Evolutionary conservation across 2,329 filamentous ascomycete genomes (phyloP).

Genomic region (Escovopsis weberi): DNA sequence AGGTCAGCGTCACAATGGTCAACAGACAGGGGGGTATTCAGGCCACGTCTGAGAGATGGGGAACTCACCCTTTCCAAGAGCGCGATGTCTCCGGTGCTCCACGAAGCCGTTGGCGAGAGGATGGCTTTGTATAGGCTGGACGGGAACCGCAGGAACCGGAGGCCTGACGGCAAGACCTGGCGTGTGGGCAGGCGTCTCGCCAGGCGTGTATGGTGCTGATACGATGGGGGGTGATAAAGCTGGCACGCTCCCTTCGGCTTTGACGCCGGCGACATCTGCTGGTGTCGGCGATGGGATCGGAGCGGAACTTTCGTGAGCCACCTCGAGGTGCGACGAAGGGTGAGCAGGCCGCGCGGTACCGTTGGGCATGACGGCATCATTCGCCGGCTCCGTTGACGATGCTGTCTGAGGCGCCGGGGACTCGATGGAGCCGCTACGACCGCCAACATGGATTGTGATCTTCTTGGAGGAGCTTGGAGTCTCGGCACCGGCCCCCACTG

Average conservation of each 20-base stretch:
- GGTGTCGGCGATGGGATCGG: conserved; percentile 31
- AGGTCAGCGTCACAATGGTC: conserved; percentile 10
- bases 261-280: conserved; percentile 19
- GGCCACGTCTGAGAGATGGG: not conserved
- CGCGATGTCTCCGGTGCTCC: conserved; percentile 24
- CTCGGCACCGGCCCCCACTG: conserved; percentile 15
- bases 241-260: conserved; percentile 20
- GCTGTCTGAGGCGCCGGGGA: conserved; percentile 32
- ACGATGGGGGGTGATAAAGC: conserved; percentile 13
- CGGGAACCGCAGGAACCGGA: conserved; percentile 6
- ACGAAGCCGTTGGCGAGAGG: conserved; percentile 18
- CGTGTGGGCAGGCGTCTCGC: conserved; percentile 8
- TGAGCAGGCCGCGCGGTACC: conserved; percentile 1
- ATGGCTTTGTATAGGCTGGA: conserved; percentile 12
- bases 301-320: conserved; percentile 24
- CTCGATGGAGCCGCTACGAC: conserved; percentile 37
- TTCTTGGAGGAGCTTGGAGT: conserved; percentile 38
- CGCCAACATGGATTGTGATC: conserved; percentile 58
- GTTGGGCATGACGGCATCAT: conserved; percentile 1
- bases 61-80: conserved; percentile 26
- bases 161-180: conserved; percentile 6
- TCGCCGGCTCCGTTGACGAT: conserved; percentile 11
- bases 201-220: conserved; percentile 5
- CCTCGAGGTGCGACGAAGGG: conserved; percentile 16
- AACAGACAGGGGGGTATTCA: too few species aligned